These are phyloP conservation scores for Setaria italica DNA, from an alignment of 202 grass and related monocot species.

Conservation along the genomic window DNA sequence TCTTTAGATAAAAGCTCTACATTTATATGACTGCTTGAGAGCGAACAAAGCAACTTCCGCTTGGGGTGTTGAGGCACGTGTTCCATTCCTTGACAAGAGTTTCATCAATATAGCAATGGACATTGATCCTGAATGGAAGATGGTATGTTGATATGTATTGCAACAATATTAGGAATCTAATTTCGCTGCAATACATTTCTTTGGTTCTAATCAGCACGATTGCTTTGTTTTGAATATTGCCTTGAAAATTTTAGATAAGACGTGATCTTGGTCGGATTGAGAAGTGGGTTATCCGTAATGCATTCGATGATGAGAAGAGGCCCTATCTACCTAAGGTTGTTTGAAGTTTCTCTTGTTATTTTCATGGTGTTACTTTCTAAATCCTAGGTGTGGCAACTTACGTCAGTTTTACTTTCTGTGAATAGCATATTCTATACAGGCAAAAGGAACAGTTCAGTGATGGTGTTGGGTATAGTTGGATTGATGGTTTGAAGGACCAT, in stretches of 20 bases:
- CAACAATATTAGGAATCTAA: background rate
- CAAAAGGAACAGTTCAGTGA: constrained; percentile 99
- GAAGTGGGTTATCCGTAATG: constrained; percentile 94
- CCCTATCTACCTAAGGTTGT: constrained; percentile 97
- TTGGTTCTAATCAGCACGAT: constrained; percentile 3
- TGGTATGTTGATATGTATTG: constrained; percentile 58
- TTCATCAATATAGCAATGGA: constrained; percentile 97
- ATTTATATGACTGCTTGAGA: constrained; percentile 96
- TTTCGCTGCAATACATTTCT: constrained; percentile 12
- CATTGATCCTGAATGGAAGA: constrained; percentile 97
- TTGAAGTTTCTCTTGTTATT: constrained; percentile 11
- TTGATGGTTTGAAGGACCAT: constrained; percentile 96
- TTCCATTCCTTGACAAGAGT: constrained; percentile 94
- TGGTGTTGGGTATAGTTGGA: constrained; percentile 98
- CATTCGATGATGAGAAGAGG: constrained; percentile 88
- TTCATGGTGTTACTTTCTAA: constrained; percentile 17
- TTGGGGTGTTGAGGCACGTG: constrained; percentile 94
- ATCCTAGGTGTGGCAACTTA: constrained; percentile 15
- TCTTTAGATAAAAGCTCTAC: constrained; percentile 96
- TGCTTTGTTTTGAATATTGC: background rate
- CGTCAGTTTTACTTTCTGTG: constrained; percentile 40
- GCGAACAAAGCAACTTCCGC: constrained; percentile 98
- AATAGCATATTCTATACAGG: constrained; percentile 94
- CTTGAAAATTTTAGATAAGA: constrained; percentile 67
- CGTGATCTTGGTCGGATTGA: constrained; percentile 83